Evolutionary conservation across 225 moss, liverwort and hornwort species (phyloP).

Genomic region (Pseudoscleropodium purum): DNA sequence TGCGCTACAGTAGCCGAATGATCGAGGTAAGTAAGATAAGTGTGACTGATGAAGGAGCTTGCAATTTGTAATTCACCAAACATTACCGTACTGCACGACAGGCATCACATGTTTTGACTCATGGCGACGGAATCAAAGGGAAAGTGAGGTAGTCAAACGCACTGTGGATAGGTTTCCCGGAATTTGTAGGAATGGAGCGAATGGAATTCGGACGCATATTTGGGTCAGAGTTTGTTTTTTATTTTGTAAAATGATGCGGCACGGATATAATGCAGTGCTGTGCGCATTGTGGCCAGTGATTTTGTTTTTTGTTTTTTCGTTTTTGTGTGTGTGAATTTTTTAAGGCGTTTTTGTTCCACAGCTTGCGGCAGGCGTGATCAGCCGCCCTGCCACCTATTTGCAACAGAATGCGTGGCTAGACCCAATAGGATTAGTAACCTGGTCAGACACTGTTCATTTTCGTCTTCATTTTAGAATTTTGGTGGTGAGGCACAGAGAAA

Average conservation of each 20-base stretch:
- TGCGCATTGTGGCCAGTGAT: background rate
- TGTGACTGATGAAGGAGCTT: background rate
- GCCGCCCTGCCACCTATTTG: slow-evolving; percentile 10
- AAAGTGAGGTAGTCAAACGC: background rate
- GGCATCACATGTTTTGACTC: background rate
- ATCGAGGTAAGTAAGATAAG: background rate
- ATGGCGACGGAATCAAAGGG: background rate
- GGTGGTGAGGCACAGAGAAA: background rate
- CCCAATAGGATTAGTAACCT: background rate
- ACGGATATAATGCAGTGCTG: background rate
- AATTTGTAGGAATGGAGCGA: background rate
- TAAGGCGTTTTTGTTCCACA: too few relatives aligned
- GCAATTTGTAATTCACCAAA: background rate
- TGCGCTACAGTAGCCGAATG: background rate
- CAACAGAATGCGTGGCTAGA: background rate
- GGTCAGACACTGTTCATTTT: background rate
- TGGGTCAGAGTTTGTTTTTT: background rate
- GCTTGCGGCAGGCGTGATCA: background rate
- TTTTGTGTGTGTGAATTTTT: background rate
- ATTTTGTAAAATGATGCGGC: background rate
- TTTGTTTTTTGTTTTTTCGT: background rate
- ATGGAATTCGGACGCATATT: background rate
- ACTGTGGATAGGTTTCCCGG: background rate
- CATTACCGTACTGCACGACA: background rate
- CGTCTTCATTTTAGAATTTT: background rate